phyloP scores from a whole-genome alignment of 2,329 filamentous ascomycete genomes.

The Fusarium keratoplasticum region DNA sequence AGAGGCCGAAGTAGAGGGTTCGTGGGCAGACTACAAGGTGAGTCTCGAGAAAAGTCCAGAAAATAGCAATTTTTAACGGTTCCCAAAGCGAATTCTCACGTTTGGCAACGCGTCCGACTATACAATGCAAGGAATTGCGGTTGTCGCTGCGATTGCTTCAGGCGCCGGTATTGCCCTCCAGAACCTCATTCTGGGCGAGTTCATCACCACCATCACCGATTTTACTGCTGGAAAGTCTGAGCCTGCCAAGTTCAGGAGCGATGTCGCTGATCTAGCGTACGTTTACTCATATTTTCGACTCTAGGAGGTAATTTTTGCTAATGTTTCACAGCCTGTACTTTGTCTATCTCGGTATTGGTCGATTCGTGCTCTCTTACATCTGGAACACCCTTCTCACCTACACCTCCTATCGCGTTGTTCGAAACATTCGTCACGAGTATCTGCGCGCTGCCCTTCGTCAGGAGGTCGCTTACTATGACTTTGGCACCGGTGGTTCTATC shows the following conservation, averaged over 20 bases:
- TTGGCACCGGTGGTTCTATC: constrained; percentile 54
- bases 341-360: constrained; percentile 67
- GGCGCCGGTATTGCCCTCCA: constrained; percentile 53
- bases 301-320: constrained; percentile 43
- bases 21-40: constrained; percentile 41
- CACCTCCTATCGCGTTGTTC: constrained; percentile 62
- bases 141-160: constrained; percentile 50
- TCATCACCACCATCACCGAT: constrained; percentile 51
- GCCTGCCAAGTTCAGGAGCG: constrained; percentile 45
- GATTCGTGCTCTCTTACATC: constrained; percentile 62
- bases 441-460: constrained; percentile 62
- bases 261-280: constrained; percentile 49
- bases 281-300: constrained; percentile 41
- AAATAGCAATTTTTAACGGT: constrained; percentile 18
- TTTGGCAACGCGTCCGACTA: constrained; percentile 46
- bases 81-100: constrained; percentile 46
- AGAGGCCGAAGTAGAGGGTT: constrained; percentile 31
- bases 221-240: constrained; percentile 45
- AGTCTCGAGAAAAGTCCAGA: neutral
- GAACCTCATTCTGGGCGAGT: constrained; percentile 54
- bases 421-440: constrained; percentile 61
- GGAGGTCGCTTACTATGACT: constrained; percentile 63
- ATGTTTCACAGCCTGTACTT: constrained; percentile 61
- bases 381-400: constrained; percentile 60
- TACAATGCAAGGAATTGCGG: constrained; percentile 43